phyloP scores from a whole-genome alignment of 768 basidiomycete species.

The Termitomyces sp. region DNA sequence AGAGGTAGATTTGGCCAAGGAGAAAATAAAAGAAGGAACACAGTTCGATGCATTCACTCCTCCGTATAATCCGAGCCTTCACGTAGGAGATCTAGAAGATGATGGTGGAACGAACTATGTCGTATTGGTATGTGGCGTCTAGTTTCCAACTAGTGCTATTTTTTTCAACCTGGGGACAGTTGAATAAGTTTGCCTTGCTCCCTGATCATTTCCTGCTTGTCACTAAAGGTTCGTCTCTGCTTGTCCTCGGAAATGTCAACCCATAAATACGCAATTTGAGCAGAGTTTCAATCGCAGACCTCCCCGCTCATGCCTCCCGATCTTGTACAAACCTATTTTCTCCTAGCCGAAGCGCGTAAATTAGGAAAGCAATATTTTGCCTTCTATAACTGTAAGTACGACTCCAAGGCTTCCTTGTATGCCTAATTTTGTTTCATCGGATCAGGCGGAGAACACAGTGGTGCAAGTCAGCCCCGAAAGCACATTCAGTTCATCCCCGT shows the following conservation, averaged over 20 bases:
- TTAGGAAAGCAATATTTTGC: constrained; percentile 63
- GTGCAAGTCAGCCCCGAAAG: constrained; percentile 89
- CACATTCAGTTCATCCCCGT: constrained; percentile 85
- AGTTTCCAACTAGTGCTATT: neutral
- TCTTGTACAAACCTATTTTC: constrained; percentile 70
- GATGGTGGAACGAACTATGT: constrained; percentile 61
- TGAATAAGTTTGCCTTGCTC: constrained; percentile 86
- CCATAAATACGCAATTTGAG: neutral
- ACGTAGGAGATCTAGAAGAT: constrained; percentile 71
- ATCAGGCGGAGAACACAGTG: constrained; percentile 71
- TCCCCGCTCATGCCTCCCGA: constrained; percentile 79
- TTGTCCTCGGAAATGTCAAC: neutral
- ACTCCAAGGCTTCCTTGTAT: neutral
- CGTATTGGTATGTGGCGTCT: constrained; percentile 54
- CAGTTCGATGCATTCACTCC: constrained; percentile 76
- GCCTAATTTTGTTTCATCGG: neutral
- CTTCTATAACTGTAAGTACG: constrained; percentile 82
- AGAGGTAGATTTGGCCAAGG: constrained; percentile 22
- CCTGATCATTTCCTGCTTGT: constrained; percentile 86
- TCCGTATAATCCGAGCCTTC: constrained; percentile 76
- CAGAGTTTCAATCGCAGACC: constrained; percentile 75
- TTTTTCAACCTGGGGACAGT: constrained; percentile 33
- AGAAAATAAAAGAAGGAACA: constrained; percentile 25
- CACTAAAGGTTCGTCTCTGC: constrained; percentile 62
- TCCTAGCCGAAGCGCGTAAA: constrained; percentile 67